Conservation (phyloP, 2,329 filamentous ascomycete species). For the Orbilia brochopaga region DNA sequence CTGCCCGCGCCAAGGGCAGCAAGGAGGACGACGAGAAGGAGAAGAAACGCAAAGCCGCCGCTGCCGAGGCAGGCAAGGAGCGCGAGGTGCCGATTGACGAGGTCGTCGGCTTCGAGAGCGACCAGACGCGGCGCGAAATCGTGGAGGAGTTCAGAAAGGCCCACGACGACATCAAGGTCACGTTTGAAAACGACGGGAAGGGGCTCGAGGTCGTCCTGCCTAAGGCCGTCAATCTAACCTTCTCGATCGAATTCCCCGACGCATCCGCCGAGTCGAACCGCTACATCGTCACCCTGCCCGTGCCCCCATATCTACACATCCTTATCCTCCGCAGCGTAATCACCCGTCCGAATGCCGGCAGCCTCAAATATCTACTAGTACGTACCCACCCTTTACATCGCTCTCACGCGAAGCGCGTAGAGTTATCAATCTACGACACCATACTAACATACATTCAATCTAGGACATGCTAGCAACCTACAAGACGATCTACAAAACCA, state of each 20-base stretch:
- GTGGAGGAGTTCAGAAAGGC: slow-evolving; percentile 39
- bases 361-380: slow-evolving; percentile 45
- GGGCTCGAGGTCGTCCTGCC: slow-evolving; percentile 32
- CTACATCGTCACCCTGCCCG: slow-evolving; percentile 33
- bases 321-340: slow-evolving; percentile 38
- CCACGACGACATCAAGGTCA: slow-evolving; percentile 31
- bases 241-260: slow-evolving; percentile 33
- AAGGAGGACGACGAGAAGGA: slow-evolving; percentile 29
- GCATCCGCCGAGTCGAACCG: slow-evolving; percentile 24
- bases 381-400: background rate
- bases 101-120: slow-evolving; percentile 29
- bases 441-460: background rate
- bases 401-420: too few species aligned
- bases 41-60: slow-evolving; percentile 25
- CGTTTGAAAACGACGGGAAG: slow-evolving; percentile 29
- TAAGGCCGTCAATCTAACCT: slow-evolving; percentile 25
- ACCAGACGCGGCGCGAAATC: slow-evolving; percentile 23
- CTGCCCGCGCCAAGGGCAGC: background rate
- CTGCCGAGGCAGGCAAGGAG: slow-evolving; percentile 34
- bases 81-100: slow-evolving; percentile 37
- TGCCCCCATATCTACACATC: slow-evolving; percentile 34
- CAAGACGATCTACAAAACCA: slow-evolving; percentile 41
- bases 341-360: slow-evolving; percentile 41
- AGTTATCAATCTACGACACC: background rate
- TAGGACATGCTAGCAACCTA: slow-evolving; percentile 49